These are phyloP conservation scores for Tetrahymena elliotti DNA, from an alignment of 73 alveolate species.

Conservation along the genomic window DNA sequence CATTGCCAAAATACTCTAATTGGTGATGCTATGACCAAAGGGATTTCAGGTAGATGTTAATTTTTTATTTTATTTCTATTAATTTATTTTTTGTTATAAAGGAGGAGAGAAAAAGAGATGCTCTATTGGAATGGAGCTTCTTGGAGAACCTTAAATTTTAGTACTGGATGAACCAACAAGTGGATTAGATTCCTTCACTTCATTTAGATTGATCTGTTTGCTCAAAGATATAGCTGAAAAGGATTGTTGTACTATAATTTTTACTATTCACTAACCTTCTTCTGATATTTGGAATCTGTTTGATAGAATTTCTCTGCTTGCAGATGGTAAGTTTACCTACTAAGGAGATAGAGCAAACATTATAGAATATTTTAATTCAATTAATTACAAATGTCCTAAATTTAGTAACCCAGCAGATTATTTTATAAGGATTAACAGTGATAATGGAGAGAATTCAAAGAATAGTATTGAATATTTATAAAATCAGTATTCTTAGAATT, in stretches of 20 bases:
- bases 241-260: constrained; percentile 45
- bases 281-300: constrained; percentile 43
- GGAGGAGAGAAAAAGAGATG: neutral
- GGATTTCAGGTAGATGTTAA: neutral
- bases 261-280: constrained; percentile 62
- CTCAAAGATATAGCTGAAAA: constrained; percentile 11
- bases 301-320: constrained; percentile 41
- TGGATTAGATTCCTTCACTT: neutral
- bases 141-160: neutral
- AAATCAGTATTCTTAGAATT: neutral
- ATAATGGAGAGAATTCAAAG: neutral
- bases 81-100: neutral
- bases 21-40: neutral
- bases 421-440: neutral
- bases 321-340: constrained; percentile 48
- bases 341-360: neutral
- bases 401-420: constrained; percentile 42
- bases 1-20: neutral
- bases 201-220: neutral
- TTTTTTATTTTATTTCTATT: neutral
- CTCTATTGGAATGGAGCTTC: neutral
- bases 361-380: constrained; percentile 8
- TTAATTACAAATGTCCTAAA: constrained; percentile 43
- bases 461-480: neutral
- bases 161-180: neutral